A percentile compares a stretch with the other conserved stretches of the same genome.
phyloP scores from a whole-genome alignment of 169 alveolate species.

The Toxoplasma gondii region DNA sequence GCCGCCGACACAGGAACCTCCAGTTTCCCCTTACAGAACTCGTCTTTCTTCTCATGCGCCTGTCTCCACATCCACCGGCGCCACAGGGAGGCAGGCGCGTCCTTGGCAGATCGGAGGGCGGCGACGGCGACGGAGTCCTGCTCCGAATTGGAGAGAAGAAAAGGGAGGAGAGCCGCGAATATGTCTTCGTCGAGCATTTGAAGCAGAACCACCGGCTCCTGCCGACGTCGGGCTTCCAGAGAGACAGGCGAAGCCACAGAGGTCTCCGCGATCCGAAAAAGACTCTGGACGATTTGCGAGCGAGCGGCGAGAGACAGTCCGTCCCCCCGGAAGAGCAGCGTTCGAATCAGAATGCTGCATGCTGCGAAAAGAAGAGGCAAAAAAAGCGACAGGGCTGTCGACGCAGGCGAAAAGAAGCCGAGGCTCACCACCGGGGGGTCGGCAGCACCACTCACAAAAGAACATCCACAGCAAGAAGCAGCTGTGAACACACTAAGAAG shows the following conservation, averaged over 20 bases:
- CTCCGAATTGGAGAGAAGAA: neutral
- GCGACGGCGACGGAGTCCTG: neutral
- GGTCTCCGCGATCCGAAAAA: neutral
- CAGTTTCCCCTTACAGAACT: neutral
- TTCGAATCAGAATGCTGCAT: conserved; percentile 11
- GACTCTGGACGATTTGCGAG: neutral
- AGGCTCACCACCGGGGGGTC: no score
- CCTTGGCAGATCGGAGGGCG: neutral
- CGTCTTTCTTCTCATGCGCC: neutral
- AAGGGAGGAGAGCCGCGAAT: neutral
- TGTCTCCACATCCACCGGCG: conserved; percentile 11
- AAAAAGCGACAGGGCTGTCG: neutral
- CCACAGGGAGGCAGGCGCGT: neutral
- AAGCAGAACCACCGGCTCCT: neutral
- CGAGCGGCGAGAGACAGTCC: neutral
- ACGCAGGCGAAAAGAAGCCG: neutral
- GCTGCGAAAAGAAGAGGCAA: neutral
- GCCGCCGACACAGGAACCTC: neutral
- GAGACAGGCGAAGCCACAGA: neutral
- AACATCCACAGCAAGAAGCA: neutral
- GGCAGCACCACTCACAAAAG: no score
- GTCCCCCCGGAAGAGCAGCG: neutral
- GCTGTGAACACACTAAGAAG: neutral
- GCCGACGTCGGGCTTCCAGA: neutral
- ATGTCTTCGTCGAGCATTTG: neutral